Conservation (phyloP, 495 filamentous ascomycete species). For the Diplogelasinospora grovesii region DNA sequence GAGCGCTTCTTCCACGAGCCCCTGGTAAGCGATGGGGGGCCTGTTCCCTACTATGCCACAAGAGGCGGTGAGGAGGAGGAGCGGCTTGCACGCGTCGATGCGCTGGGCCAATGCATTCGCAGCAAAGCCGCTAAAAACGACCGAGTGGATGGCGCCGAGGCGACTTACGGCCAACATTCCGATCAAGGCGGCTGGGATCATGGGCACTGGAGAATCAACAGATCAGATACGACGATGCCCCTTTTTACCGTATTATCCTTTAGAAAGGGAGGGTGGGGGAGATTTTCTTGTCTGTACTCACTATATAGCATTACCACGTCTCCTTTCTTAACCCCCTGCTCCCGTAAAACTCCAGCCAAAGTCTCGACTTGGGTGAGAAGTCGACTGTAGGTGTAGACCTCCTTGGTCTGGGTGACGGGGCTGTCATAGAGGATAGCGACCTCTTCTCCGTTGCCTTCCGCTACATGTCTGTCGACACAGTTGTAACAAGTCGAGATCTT, state of each 20-base stretch:
- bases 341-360: conserved; percentile 73
- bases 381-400: conserved; percentile 64
- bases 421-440: conserved; percentile 84
- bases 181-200: conserved; percentile 85
- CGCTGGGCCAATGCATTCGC: conserved; percentile 75
- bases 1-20: conserved; percentile 64
- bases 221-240: background rate
- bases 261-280: no score
- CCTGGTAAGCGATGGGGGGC: conserved; percentile 62
- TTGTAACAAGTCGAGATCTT: conserved; percentile 89
- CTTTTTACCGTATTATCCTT: background rate
- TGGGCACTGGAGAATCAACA: conserved; percentile 62
- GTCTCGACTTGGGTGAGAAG: conserved; percentile 77
- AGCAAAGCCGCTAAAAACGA: conserved; percentile 91
- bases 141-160: conserved; percentile 81
- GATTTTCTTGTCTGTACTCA: no score
- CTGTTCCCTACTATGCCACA: conserved; percentile 89
- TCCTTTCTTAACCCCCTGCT: conserved; percentile 77
- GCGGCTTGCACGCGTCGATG: conserved; percentile 73
- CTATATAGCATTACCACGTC: conserved; percentile 91
- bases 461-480: conserved; percentile 82
- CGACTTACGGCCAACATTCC: conserved; percentile 76
- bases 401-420: conserved; percentile 70
- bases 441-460: conserved; percentile 60
- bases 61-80: conserved; percentile 75